Percentiles rank a stretch among this genome's conserved stretches.
phyloP scores from a whole-genome alignment of 106 monocot species.

The Dactylorhiza incarnata region DNA sequence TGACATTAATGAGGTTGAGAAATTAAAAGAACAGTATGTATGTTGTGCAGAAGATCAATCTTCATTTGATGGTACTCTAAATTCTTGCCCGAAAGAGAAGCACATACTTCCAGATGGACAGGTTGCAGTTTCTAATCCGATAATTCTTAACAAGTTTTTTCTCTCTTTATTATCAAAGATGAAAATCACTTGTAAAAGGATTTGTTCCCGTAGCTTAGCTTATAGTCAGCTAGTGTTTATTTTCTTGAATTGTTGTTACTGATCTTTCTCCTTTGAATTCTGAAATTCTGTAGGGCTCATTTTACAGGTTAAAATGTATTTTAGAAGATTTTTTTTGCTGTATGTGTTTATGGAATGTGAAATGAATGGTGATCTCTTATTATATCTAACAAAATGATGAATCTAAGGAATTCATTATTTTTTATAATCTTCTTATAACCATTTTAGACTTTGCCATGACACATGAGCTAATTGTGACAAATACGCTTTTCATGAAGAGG shows the following conservation, averaged over 20 bases:
- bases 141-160: not conserved
- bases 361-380: not conserved
- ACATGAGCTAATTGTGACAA: too few species aligned
- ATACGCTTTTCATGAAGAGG: too few species aligned
- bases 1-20: constrained; percentile 73
- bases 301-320: not conserved
- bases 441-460: too few species aligned
- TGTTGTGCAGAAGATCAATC: constrained; percentile 67
- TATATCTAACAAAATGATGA: not conserved
- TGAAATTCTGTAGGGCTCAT: not conserved
- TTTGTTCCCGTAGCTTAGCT: not conserved
- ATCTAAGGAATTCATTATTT: not conserved
- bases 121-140: constrained; percentile 25
- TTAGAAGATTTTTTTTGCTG: not conserved
- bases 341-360: not conserved
- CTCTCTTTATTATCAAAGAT: not conserved
- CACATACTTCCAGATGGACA: constrained; percentile 94
- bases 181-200: not conserved
- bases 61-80: constrained; percentile 47
- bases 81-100: constrained; percentile 44
- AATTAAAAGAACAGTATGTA: constrained; percentile 74
- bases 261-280: too few species aligned
- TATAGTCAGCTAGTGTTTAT: not conserved
- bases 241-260: not conserved
- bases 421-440: not conserved